These are phyloP conservation scores for Auricularia cornea DNA, from an alignment of 768 basidiomycete species.

Conservation along the genomic window DNA sequence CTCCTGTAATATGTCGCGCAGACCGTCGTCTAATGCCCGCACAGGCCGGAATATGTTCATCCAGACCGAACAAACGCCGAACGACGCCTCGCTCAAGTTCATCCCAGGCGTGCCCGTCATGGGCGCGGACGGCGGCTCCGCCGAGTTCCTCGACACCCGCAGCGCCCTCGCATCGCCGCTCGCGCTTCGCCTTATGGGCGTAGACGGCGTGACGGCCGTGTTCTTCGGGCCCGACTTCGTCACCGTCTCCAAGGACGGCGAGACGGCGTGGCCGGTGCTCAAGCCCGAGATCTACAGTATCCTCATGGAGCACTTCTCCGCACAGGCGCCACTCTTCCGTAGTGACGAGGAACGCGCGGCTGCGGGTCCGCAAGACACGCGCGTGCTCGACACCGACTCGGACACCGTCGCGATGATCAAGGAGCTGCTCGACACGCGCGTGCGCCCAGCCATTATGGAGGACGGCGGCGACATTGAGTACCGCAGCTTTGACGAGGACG, in stretches of 20 bases:
- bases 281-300: conserved; percentile 96
- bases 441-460: conserved; percentile 96
- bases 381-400: conserved; percentile 87
- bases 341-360: conserved; percentile 69
- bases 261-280: conserved; percentile 77
- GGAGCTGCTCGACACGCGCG: conserved; percentile 88
- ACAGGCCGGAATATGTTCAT: conserved; percentile 91
- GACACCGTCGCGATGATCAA: conserved; percentile 99
- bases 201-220: conserved; percentile 80
- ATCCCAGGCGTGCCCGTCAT: conserved; percentile 89
- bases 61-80: conserved; percentile 95
- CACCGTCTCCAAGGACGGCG: conserved; percentile 85
- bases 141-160: conserved; percentile 89
- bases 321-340: conserved; percentile 79
- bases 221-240: conserved; percentile 99
- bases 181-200: conserved; percentile 90
- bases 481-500: conserved; percentile 74
- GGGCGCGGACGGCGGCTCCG: conserved; percentile 58
- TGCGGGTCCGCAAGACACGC: conserved; percentile 88
- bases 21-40: too few relatives aligned
- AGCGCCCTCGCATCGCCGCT: conserved; percentile 85
- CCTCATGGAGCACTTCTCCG: conserved; percentile 96
- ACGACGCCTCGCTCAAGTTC: conserved; percentile 96
- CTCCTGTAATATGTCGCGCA: too few relatives aligned
- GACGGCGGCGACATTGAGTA: conserved; percentile 99